Evolutionary conservation across 2,329 filamentous ascomycete species (phyloP).

Genomic region (Colletotrichum tofieldiae): DNA sequence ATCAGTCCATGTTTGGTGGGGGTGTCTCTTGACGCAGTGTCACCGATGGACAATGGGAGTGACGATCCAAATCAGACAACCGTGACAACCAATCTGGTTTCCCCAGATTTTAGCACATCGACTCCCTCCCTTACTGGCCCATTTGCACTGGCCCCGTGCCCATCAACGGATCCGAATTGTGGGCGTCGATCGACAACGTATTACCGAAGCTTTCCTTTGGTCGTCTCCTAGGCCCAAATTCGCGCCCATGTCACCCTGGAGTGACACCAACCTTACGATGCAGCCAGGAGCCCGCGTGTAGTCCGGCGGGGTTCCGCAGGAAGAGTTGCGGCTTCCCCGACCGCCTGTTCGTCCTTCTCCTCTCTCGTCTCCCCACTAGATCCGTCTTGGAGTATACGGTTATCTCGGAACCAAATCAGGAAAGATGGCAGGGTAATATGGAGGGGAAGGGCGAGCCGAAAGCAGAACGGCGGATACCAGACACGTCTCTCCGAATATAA

Average conservation of each 20-base stretch:
- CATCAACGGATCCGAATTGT: conserved; percentile 23
- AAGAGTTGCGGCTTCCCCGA: conserved; percentile 11
- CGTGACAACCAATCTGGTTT: conserved; percentile 8
- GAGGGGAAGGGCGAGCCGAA: neutral
- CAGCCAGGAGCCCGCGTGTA: conserved; percentile 6
- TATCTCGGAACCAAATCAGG: neutral
- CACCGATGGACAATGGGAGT: neutral
- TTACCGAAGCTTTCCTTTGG: conserved; percentile 9
- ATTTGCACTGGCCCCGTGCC: neutral
- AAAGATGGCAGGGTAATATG: neutral
- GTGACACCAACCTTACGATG: conserved; percentile 6
- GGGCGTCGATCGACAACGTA: conserved; percentile 24
- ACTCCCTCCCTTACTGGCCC: conserved; percentile 24
- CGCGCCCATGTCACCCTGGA: conserved; percentile 9
- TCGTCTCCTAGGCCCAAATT: conserved; percentile 1
- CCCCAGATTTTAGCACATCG: conserved; percentile 22
- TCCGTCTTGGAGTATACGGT: neutral
- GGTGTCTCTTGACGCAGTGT: neutral
- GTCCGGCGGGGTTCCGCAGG: conserved; percentile 31
- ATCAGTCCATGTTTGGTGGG: conserved; percentile 11
- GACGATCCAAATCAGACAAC: conserved; percentile 36
- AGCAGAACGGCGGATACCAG: neutral
- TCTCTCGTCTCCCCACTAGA: neutral
- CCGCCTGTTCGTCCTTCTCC: neutral
- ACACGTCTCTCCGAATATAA: neutral